These are phyloP conservation scores for Phylloporus sp. DNA, from an alignment of 768 basidiomycete species.

Conservation along the genomic window DNA sequence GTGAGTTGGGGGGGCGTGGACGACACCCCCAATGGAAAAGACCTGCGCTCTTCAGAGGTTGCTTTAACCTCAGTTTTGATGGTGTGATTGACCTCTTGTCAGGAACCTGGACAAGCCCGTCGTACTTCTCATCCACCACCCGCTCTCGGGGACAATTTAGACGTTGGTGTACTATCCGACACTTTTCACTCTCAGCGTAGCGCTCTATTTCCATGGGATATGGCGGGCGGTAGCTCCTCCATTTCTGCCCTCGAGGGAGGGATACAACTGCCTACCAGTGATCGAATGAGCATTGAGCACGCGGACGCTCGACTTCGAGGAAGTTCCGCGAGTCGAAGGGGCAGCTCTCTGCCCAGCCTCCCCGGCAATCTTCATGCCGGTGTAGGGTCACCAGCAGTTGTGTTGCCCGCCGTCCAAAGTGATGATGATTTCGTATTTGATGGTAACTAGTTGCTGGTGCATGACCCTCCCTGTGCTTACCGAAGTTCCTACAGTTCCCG, in stretches of 20 bases:
- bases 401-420: conserved; percentile 35
- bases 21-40: conserved; percentile 15
- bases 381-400: conserved; percentile 47
- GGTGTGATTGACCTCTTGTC: conserved; percentile 12
- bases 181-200: conserved; percentile 55
- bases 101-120: conserved; percentile 88
- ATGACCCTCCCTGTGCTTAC: conserved; percentile 2
- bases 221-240: conserved; percentile 66
- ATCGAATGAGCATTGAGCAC: conserved; percentile 45
- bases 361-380: conserved; percentile 39
- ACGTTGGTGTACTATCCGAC: conserved; percentile 39
- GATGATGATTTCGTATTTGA: conserved; percentile 67
- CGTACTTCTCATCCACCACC: conserved; percentile 57
- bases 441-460: too few species aligned
- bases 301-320: conserved; percentile 52
- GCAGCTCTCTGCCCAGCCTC: conserved; percentile 54
- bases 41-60: conserved; percentile 60
- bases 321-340: conserved; percentile 50
- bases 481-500: conserved; percentile 25
- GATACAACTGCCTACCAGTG: conserved; percentile 33
- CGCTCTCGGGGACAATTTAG: conserved; percentile 45
- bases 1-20: conserved; percentile 20
- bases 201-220: conserved; percentile 79
- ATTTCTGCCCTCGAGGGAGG: conserved; percentile 35
- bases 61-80: conserved; percentile 17